These are phyloP conservation scores for Quercus tomentella DNA, from an alignment of 331 rosid genomes.

Conservation along the genomic window DNA sequence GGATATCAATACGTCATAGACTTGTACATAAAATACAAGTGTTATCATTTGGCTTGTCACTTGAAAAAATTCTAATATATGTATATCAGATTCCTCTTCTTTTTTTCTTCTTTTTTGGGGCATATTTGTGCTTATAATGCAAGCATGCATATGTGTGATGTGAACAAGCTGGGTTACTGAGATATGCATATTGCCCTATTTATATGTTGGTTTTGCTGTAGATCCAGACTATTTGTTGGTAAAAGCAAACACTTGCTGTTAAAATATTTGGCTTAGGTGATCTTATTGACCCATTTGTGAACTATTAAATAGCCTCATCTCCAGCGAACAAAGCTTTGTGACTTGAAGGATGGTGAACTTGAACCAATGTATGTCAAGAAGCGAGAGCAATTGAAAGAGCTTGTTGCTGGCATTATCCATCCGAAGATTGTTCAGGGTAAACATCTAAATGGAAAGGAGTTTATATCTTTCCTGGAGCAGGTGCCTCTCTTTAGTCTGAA, in stretches of 20 bases:
- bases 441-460: constrained; percentile 75
- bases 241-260: neutral
- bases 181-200: neutral
- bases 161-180: neutral
- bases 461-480: constrained; percentile 84
- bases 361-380: constrained; percentile 67
- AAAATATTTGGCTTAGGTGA: constrained; percentile 1
- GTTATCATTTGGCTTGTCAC: neutral
- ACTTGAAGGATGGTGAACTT: constrained; percentile 83
- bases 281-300: constrained; percentile 16
- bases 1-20: neutral
- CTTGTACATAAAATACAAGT: neutral
- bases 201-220: neutral
- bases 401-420: constrained; percentile 72
- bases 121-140: no score
- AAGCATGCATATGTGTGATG: no score
- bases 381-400: constrained; percentile 77
- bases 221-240: neutral
- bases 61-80: neutral
- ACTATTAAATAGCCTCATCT: constrained; percentile 83
- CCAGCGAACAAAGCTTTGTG: constrained; percentile 93
- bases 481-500: constrained; percentile 30
- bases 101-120: neutral
- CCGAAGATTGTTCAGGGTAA: constrained; percentile 93
- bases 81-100: neutral